Evolutionary conservation across 306 rosid species (phyloP).

Genomic region (Chamaecrista fasciculata): DNA sequence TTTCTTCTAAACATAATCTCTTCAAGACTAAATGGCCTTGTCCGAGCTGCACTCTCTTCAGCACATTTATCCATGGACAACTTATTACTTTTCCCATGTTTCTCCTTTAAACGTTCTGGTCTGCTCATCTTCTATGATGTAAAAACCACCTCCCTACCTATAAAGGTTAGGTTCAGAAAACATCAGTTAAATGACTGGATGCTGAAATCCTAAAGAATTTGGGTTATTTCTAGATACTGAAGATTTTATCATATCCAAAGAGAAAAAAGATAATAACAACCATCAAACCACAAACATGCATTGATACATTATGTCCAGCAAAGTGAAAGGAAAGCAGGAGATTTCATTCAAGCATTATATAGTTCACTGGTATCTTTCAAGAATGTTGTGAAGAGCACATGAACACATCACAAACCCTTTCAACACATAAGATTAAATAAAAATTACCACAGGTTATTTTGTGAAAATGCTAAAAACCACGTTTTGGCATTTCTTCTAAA

Average conservation of each 20-base stretch:
- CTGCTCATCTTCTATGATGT: constrained; percentile 54
- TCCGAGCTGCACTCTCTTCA: constrained; percentile 84
- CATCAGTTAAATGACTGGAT: constrained; percentile 5
- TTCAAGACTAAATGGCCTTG: constrained; percentile 81
- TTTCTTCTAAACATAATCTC: constrained; percentile 79
- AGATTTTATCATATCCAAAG: constrained; percentile 30
- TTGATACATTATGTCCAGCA: background rate
- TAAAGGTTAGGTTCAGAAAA: constrained; percentile 27
- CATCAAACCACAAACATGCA: constrained; percentile 21
- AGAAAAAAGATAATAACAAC: background rate
- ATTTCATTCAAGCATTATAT: constrained; percentile 13
- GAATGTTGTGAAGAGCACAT: constrained; percentile 1
- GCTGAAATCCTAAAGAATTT: constrained; percentile 11
- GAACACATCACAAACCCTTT: background rate
- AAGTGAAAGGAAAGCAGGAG: constrained; percentile 22
- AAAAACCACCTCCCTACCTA: constrained; percentile 14
- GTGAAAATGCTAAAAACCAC: no score
- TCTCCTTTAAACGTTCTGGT: constrained; percentile 43
- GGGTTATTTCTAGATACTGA: background rate
- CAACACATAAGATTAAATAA: background rate
- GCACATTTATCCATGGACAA: constrained; percentile 37
- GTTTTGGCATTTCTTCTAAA: no score
- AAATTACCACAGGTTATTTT: background rate
- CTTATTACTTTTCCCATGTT: constrained; percentile 34
- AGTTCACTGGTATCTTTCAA: background rate